A percentile compares a stretch with the other conserved stretches of the same genome.
Evolutionary conservation across 2,329 filamentous ascomycete genomes (phyloP).

Genomic region (Neonectria neomacrospora): DNA sequence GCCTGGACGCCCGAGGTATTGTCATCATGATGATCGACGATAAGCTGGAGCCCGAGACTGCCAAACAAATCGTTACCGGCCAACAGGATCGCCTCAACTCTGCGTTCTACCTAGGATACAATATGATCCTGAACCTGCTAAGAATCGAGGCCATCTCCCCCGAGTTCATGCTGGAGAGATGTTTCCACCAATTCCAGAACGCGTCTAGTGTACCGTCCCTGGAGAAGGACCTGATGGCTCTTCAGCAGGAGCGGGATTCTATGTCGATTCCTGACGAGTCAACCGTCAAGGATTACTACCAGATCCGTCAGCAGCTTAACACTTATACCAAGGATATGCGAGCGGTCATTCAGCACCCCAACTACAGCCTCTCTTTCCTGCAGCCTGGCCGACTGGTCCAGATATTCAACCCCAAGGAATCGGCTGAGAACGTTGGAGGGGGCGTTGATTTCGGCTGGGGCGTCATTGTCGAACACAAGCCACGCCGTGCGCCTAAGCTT

Average conservation of each 20-base stretch:
- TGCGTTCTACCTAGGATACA: slow-evolving; percentile 97
- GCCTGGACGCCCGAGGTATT: slow-evolving; percentile 96
- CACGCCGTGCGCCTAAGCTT: slow-evolving; percentile 73
- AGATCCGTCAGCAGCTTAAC: slow-evolving; percentile 84
- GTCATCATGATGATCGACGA: slow-evolving; percentile 99
- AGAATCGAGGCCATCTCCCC: slow-evolving; percentile 99
- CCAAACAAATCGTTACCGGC: slow-evolving; percentile 94
- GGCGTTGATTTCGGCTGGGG: slow-evolving; percentile 90
- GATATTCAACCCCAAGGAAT: slow-evolving; percentile 75
- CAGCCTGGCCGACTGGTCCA: slow-evolving; percentile 88
- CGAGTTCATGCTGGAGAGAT: slow-evolving; percentile 98
- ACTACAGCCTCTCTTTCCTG: slow-evolving; percentile 85
- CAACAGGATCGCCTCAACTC: slow-evolving; percentile 98
- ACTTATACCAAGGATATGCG: slow-evolving; percentile 90
- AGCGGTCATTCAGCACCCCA: slow-evolving; percentile 89
- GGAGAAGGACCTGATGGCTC: slow-evolving; percentile 82
- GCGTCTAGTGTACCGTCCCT: slow-evolving; percentile 84
- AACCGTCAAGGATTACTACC: slow-evolving; percentile 94
- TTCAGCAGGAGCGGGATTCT: slow-evolving; percentile 79
- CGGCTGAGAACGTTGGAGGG: slow-evolving; percentile 54
- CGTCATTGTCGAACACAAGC: slow-evolving; percentile 79
- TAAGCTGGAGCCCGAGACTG: slow-evolving; percentile 93
- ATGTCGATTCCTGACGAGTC: slow-evolving; percentile 86
- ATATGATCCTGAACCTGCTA: slow-evolving; percentile 97
- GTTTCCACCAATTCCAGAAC: slow-evolving; percentile 98